A percentile compares a stretch with the other conserved stretches of the same genome.
Conservation (phyloP, 352 stramenopile genomes). For the Blastocystis sp. region DNA sequence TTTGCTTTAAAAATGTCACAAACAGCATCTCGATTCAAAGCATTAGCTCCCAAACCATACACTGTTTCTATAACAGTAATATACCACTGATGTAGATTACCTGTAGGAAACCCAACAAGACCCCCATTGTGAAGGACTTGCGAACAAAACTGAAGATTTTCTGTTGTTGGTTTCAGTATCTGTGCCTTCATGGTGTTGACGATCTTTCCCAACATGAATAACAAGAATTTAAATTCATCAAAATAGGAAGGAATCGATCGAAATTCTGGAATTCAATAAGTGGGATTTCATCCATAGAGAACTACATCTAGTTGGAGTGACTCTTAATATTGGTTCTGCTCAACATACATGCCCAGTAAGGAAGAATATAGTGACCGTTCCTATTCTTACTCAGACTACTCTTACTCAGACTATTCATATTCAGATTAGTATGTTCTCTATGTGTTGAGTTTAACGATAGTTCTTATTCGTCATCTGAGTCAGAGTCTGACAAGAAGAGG, state of each 20-base stretch:
- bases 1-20: constrained; percentile 92
- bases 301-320: background rate
- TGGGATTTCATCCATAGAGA: background rate
- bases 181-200: constrained; percentile 15
- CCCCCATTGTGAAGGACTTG: constrained; percentile 73
- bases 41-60: constrained; percentile 94
- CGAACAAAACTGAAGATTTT: constrained; percentile 64
- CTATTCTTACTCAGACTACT: constrained; percentile 34
- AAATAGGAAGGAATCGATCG: background rate
- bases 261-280: background rate
- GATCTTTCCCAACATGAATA: constrained; percentile 17
- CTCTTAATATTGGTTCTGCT: no score
- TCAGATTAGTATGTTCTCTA: background rate
- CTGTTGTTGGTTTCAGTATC: constrained; percentile 52
- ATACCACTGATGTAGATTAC: background rate
- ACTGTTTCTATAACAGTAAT: constrained; percentile 82
- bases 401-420: constrained; percentile 37
- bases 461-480: constrained; percentile 56
- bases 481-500: constrained; percentile 4
- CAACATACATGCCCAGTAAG: background rate
- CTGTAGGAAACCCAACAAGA: constrained; percentile 88
- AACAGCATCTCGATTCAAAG: constrained; percentile 83
- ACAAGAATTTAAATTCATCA: background rate
- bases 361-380: constrained; percentile 54
- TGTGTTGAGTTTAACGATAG: background rate